Base-by-base conservation (phyloP, 1,139 yeast species). In the Debaryomycetaceae sp. region DNA sequence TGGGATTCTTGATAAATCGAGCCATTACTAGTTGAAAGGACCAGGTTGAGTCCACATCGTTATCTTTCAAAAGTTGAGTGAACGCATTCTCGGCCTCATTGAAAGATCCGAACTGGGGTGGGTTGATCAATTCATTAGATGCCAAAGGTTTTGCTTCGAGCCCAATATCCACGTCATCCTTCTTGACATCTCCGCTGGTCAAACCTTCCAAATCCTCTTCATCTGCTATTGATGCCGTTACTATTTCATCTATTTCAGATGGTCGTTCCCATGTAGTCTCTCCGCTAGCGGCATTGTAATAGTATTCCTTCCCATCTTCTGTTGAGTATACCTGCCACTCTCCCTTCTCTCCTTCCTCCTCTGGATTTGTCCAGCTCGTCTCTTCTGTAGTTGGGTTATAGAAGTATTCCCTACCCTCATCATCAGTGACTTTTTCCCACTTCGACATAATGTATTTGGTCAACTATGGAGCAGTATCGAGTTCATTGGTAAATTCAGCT, bases 261-360 rank as follows among this genome's bases (percentile, higher is more conserved):
- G 97, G 97, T 22, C 78, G 62, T 24, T 83, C 88, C 97, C 97
- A 91, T 0, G 86, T 83, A 9, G 95, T 84, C 55, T 83, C 83
- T 4, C 81, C 78, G 0, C 91, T 80, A 17, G 64, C 63, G 20
- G 72, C 70, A 58, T 87, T 86, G 62, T 85, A 85, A 68, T 88
- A 91, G 62, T 90, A 91, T 33, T 70, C 70, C 45, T 69, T 70
- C 1, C 93, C 95, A 17, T 84, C 93, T 34, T 85, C 88, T 0
- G 93, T 81, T 1, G 70, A 65, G 43, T 74, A 83, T 49, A 75
- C 79, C 42, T 73, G 74, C 97, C 97, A 91, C n/a, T 70, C 58
- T 35, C 58, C 53, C 9, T 58, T 59, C 34, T 76, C 56, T 8
- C 68, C 68, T 36, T 56, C 50, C 44, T 74, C 83, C 27, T 70